These are phyloP conservation scores for Tulasnella sp. DNA, from an alignment of 768 basidiomycete genomes.

Conservation along the genomic window DNA sequence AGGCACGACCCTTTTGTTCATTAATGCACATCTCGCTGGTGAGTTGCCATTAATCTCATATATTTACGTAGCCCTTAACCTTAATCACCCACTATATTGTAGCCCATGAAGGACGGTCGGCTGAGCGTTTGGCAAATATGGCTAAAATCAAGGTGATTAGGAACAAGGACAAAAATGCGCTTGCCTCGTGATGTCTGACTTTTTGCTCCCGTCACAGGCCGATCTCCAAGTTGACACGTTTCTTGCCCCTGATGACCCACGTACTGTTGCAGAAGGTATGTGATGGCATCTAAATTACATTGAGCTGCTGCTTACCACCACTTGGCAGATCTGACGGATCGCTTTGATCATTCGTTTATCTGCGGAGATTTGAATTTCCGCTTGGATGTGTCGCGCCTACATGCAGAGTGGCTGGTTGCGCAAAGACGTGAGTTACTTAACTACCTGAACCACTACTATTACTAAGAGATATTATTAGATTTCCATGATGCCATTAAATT, in stretches of 20 bases:
- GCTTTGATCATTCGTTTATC: conserved; percentile 79
- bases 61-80: neutral
- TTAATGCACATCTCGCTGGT: conserved; percentile 88
- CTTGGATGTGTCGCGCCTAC: conserved; percentile 73
- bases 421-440: conserved; percentile 43
- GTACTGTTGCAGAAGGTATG: conserved; percentile 57
- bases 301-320: conserved; percentile 13
- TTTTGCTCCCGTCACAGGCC: conserved; percentile 29
- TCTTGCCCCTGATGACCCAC: conserved; percentile 47
- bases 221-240: conserved; percentile 74
- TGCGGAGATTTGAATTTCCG: conserved; percentile 90
- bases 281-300: conserved; percentile 1
- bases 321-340: conserved; percentile 60
- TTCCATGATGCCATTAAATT: conserved; percentile 78
- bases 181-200: conserved; percentile 6
- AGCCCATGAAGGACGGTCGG: conserved; percentile 67
- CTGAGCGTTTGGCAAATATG: conserved; percentile 74
- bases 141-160: conserved; percentile 83
- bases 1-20: conserved; percentile 71
- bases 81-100: conserved; percentile 9
- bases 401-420: conserved; percentile 89
- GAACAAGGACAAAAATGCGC: conserved; percentile 49
- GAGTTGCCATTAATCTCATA: conserved; percentile 17
- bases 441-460: neutral
- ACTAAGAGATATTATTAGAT: conserved; percentile 32